Evolutionary conservation across 2,329 filamentous ascomycete species (phyloP).

Genomic region (Sphaerostilbella broomeana): DNA sequence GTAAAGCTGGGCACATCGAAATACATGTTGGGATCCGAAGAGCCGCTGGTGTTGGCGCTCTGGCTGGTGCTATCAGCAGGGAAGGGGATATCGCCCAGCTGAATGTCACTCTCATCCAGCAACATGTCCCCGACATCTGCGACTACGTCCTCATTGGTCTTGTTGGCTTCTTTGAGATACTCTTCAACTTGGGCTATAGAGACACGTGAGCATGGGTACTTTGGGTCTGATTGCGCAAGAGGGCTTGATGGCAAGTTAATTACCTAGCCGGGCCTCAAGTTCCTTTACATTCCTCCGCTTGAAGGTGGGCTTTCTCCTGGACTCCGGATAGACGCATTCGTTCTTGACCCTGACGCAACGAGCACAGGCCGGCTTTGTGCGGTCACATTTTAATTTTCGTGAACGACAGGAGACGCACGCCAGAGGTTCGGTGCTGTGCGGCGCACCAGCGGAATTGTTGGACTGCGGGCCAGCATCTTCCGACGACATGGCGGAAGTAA

Average conservation of each 20-base stretch:
- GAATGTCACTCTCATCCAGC: conserved; percentile 6
- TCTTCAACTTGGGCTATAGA: conserved; percentile 71
- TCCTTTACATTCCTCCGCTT: conserved; percentile 89
- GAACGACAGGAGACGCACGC: conserved; percentile 79
- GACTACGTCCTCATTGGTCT: conserved; percentile 17
- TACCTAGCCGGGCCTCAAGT: conserved; percentile 80
- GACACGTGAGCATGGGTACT: neutral
- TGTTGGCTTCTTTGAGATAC: conserved; percentile 61
- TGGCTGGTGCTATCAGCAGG: conserved; percentile 14
- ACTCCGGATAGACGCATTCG: conserved; percentile 83
- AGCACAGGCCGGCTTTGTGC: conserved; percentile 67
- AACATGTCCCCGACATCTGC: conserved; percentile 8
- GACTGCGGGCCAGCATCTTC: conserved; percentile 6
- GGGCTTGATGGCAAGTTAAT: conserved; percentile 16
- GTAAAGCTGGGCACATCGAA: conserved; percentile 16
- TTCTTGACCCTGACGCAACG: conserved; percentile 70
- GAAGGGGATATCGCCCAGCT: conserved; percentile 13
- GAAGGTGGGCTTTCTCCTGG: conserved; percentile 77
- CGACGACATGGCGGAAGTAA: conserved; percentile 6
- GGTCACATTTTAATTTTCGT: conserved; percentile 83
- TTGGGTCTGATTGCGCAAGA: conserved; percentile 1
- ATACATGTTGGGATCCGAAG: conserved; percentile 12
- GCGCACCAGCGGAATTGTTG: conserved; percentile 3
- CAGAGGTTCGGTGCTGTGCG: conserved; percentile 42
- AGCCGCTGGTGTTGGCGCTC: conserved; percentile 10